Base-by-base conservation (phyloP, 2,329 filamentous ascomycete species). In the Neurospora crassa region DNA sequence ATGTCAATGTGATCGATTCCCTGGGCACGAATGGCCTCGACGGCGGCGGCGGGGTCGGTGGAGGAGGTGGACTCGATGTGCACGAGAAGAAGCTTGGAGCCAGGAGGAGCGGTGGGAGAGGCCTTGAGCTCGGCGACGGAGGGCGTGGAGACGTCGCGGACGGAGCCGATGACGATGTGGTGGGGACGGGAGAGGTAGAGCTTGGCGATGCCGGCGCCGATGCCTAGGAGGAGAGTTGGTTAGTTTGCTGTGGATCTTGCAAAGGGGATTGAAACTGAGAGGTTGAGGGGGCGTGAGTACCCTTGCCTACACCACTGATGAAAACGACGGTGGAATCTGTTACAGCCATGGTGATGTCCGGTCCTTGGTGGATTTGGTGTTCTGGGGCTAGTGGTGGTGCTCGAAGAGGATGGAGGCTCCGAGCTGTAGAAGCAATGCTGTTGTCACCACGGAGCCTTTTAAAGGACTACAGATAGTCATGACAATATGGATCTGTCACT, bases 1-100 rank as follows among this genome's bases (percentile, higher is more conserved):
- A 85, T 76, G 67, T 88, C 85, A n/a, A 88, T 76, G 20, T 80
- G 76, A 16, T 74, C 73, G 73, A 85, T 71, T 14, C 78, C 75
- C 5, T 81, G 74, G 1, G 10, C 73, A 12, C 75, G 70, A 4
- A 81, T 72, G 12, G 78, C 79, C 2, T 70, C 72, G 7, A 76
- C 77, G 2, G 80, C 76, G 40, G 80, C 78, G 2, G 74, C 75
- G 0, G 77, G 70, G 6, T 77, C 78, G 7, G 73, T 75, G 12
- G 77, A 75, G 4, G 75, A 71, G 11, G 75, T 73, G 63, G 78
- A 77, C 67, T 84, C 82, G 70, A 84, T 77, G 70, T 82, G 79
- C 20, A 82, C 75, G 3, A 81, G 67, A 2, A 82, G 75, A 2
- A 84, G 72, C 7, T 70, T 75, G 42, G 76, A 80, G 16, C 72